Evolutionary conservation across 1,284 basidiomycete species (phyloP).

Genomic region (Microbotryum silenes-acaulis): DNA sequence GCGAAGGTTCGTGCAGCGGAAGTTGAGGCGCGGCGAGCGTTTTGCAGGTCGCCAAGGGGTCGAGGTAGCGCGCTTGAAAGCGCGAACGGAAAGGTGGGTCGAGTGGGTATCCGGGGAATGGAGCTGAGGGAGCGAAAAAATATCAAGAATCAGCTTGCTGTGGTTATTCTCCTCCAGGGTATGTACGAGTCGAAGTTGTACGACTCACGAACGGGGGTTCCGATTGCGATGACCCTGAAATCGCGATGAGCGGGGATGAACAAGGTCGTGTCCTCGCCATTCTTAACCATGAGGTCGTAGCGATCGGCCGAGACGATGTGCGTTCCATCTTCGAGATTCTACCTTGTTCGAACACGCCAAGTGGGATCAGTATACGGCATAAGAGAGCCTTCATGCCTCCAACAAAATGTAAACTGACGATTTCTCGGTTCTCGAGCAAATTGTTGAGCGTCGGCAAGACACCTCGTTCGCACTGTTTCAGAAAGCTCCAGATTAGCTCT

Average conservation of each 20-base stretch:
- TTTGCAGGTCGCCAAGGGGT: conserved; percentile 21
- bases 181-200: not conserved
- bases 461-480: conserved; percentile 12
- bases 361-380: conserved; percentile 18
- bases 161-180: not conserved
- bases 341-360: not conserved
- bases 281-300: conserved; percentile 32
- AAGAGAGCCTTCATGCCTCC: too few species aligned
- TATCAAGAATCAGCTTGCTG: not conserved
- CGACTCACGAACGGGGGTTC: conserved; percentile 27
- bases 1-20: conserved; percentile 9
- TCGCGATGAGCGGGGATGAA: conserved; percentile 41
- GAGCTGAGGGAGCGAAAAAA: conserved; percentile 34
- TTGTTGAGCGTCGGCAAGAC: conserved; percentile 39
- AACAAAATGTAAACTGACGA: conserved; percentile 1
- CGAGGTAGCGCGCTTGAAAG: conserved; percentile 39
- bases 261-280: conserved; percentile 27
- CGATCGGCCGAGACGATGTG: conserved; percentile 41
- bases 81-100: conserved; percentile 44
- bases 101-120: conserved; percentile 41
- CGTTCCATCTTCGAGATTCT: conserved; percentile 42
- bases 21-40: conserved; percentile 10
- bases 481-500: not conserved
- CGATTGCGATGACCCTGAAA: conserved; percentile 42
- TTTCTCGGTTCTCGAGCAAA: conserved; percentile 38